These are phyloP conservation scores for Fusarium heterosporum DNA, from an alignment of 2,329 filamentous ascomycete genomes.

Conservation along the genomic window DNA sequence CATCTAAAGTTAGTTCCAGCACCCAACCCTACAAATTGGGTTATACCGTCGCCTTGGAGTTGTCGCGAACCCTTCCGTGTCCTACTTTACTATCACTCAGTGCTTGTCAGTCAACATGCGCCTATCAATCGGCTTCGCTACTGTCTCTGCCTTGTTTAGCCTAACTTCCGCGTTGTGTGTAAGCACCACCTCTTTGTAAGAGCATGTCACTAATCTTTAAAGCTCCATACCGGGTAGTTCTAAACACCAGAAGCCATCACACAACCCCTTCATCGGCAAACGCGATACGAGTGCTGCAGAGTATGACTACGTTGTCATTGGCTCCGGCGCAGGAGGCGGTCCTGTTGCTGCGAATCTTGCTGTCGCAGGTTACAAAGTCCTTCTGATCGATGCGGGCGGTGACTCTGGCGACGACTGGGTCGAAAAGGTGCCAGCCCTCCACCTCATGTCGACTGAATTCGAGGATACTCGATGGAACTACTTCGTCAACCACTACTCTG, in stretches of 20 bases:
- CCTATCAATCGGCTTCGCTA: too few species aligned
- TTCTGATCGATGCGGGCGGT: conserved; percentile 70
- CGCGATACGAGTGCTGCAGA: conserved; percentile 11
- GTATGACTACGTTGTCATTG: conserved; percentile 71
- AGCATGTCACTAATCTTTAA: too few species aligned
- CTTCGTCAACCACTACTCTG: conserved; percentile 70
- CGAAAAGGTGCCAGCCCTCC: conserved; percentile 47
- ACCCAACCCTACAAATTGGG: too few species aligned
- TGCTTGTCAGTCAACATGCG: too few species aligned
- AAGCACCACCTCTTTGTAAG: too few species aligned
- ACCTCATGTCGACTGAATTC: conserved; percentile 45
- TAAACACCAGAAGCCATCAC: background rate
- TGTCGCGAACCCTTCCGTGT: too few species aligned
- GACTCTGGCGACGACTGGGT: conserved; percentile 58
- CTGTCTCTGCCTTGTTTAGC: too few species aligned
- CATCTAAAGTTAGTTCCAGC: too few species aligned
- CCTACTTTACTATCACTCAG: too few species aligned
- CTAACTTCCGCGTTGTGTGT: too few species aligned
- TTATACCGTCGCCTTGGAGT: too few species aligned
- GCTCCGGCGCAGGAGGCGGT: conserved; percentile 67
- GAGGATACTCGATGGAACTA: conserved; percentile 64
- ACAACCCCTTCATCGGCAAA: conserved; percentile 27
- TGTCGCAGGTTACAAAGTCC: conserved; percentile 65
- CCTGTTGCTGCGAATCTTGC: conserved; percentile 68
- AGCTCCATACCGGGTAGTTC: background rate